Base-by-base conservation (phyloP, 208 protist species). In the Trypanosoma lewisi region DNA sequence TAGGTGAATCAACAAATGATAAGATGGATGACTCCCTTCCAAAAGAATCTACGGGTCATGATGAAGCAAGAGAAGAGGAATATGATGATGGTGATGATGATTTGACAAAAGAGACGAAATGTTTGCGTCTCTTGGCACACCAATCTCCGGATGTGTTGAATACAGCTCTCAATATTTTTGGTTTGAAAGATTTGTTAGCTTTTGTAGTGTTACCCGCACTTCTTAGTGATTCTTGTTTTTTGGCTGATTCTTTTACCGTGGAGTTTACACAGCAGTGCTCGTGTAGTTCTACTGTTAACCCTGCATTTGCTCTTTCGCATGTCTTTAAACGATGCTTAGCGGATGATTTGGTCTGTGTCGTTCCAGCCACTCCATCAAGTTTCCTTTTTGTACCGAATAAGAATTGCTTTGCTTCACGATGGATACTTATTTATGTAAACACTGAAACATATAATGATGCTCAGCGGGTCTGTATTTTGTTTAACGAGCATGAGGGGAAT, bases 281-380 rank as follows among this genome's bases (percentile, higher is more conserved):
- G 8, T 78, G 75, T 39, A 72, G 58, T 52, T 63, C 67, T 41
- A 80, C 62, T 57, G 77, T 88, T 21, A 73, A 87, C 61, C 78
- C 85, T 9, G 69, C 76, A 11, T 62, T 78, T 39, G 84, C 82
- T 2, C 66, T 81, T 28, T 48, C 55, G 37, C 68, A 89, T 45
- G 81, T 93, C 0, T 91, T 96, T 52, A 75, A 63, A 25, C 82
- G 74, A 16, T 90, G 82, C 25, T 64, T 88, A 2, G 77, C 84
- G 6, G 80, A 96, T 56, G 89, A 96, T 64, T 58, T 73, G 56
- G 86, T 93, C 45, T 91, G 86, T 64, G 73, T 96, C 52, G 52
- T 93, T 2, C 74, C 73, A 14, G 67, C 66, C 19, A 58, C 41
- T 28, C 27, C 76, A 17, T 69, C 75, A 25, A 72, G 67, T 27